Evolutionary conservation across 2,329 filamentous ascomycete genomes (phyloP).

Genomic region (Calonectria pseudoreteaudii): DNA sequence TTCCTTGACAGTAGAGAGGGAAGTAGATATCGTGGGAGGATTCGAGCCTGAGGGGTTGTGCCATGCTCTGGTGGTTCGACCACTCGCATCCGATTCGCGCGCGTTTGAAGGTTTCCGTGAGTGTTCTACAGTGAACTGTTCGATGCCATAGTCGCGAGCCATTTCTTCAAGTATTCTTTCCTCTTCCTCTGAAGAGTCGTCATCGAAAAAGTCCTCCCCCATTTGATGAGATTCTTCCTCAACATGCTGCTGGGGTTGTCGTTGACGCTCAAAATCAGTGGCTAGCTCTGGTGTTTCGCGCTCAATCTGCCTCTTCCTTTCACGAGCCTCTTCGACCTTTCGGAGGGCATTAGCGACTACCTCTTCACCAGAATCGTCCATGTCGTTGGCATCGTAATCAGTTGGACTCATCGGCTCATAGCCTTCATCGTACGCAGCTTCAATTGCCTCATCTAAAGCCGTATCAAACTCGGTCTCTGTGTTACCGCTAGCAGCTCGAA

Average conservation of each 20-base stretch:
- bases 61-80: constrained; percentile 81
- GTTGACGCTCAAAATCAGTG: constrained; percentile 59
- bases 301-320: constrained; percentile 80
- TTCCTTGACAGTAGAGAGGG: constrained; percentile 77
- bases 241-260: constrained; percentile 47
- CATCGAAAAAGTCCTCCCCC: constrained; percentile 71
- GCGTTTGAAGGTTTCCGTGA: constrained; percentile 71
- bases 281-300: constrained; percentile 65
- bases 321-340: constrained; percentile 80
- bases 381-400: constrained; percentile 49
- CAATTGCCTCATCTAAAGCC: constrained; percentile 92
- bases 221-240: constrained; percentile 29
- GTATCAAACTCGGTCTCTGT: constrained; percentile 94
- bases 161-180: constrained; percentile 88
- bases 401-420: constrained; percentile 77
- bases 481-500: constrained; percentile 74
- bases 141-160: constrained; percentile 83
- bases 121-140: constrained; percentile 77
- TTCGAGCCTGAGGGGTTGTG: constrained; percentile 83
- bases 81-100: constrained; percentile 85
- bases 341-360: constrained; percentile 68
- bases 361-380: constrained; percentile 55
- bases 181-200: constrained; percentile 76
- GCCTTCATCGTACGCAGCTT: constrained; percentile 94
- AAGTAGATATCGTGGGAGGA: constrained; percentile 58